Evolutionary conservation across 306 rosid species (phyloP).

Genomic region (Prunus padus): DNA sequence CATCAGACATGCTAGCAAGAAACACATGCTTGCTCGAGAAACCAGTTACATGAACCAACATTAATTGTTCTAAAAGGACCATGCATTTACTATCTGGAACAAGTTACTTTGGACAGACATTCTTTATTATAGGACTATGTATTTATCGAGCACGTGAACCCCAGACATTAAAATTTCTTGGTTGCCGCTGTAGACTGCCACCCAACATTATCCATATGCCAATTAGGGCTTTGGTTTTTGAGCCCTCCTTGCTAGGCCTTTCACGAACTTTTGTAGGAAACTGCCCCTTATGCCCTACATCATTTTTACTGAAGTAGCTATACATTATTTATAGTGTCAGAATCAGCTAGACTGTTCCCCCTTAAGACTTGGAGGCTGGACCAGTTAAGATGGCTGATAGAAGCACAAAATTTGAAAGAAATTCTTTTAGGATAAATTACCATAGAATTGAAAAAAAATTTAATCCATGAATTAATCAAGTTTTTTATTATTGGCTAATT

Average conservation of each 20-base stretch:
- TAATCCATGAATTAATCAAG: background rate
- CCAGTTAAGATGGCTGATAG: background rate
- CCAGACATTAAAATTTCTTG: background rate
- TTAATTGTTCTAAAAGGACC: background rate
- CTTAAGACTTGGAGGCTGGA: background rate
- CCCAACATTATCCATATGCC: background rate
- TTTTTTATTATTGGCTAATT: constrained; percentile 9
- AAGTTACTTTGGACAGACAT: background rate
- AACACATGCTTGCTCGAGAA: background rate
- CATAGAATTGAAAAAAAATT: background rate
- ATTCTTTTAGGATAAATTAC: background rate
- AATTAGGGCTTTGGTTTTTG: background rate
- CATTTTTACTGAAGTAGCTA: background rate
- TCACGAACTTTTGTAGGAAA: background rate
- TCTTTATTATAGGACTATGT: background rate
- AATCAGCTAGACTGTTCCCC: background rate
- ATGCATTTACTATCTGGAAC: background rate
- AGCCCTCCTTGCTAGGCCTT: background rate
- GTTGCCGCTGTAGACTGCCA: background rate
- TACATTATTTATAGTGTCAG: background rate
- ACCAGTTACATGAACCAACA: background rate
- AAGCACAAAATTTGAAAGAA: background rate
- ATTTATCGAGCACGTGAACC: background rate
- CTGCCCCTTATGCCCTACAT: too few species aligned
- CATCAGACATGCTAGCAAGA: background rate